These are phyloP conservation scores for Pseudonitzschia multiseries DNA, from an alignment of 108 stramenopile species.

Conservation along the genomic window DNA sequence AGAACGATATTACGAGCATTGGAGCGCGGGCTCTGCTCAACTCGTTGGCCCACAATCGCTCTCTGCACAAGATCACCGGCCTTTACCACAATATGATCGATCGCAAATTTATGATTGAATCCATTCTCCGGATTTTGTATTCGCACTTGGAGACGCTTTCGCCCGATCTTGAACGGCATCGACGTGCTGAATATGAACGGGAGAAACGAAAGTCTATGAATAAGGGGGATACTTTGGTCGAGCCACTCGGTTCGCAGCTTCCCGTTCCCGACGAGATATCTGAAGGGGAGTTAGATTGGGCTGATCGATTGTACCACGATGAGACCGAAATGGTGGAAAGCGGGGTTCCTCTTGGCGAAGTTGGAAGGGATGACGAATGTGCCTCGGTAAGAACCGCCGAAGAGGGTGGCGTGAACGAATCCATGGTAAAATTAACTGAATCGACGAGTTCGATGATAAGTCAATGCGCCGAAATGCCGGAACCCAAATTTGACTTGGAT, in stretches of 20 bases:
- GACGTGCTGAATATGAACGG: background rate
- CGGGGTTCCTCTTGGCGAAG: constrained; percentile 7
- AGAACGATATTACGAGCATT: constrained; percentile 42
- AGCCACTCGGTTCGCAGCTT: constrained; percentile 23
- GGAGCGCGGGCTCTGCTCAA: constrained; percentile 34
- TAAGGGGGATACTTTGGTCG: constrained; percentile 29
- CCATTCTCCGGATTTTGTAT: constrained; percentile 33
- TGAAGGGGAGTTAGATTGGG: constrained; percentile 36
- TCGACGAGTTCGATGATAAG: background rate
- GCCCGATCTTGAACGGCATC: background rate
- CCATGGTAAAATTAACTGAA: no score
- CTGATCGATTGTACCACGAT: constrained; percentile 29
- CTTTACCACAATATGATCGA: constrained; percentile 48
- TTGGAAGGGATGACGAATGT: background rate
- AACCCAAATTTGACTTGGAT: constrained; percentile 22
- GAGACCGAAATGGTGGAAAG: constrained; percentile 13
- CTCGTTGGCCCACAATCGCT: constrained; percentile 24
- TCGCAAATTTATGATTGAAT: constrained; percentile 41
- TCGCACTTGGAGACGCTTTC: constrained; percentile 27
- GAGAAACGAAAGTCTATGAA: constrained; percentile 22
- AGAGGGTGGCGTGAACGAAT: background rate
- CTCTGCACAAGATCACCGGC: constrained; percentile 33
- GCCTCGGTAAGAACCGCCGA: constrained; percentile 7
- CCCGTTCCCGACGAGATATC: constrained; percentile 32
- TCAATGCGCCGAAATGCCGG: constrained; percentile 23